Evolutionary conservation across 192 early-diverging fungal genomes (phyloP), one percentile per base, ranked within the genome.

Genomic region (Coemansia sp.): DNA sequence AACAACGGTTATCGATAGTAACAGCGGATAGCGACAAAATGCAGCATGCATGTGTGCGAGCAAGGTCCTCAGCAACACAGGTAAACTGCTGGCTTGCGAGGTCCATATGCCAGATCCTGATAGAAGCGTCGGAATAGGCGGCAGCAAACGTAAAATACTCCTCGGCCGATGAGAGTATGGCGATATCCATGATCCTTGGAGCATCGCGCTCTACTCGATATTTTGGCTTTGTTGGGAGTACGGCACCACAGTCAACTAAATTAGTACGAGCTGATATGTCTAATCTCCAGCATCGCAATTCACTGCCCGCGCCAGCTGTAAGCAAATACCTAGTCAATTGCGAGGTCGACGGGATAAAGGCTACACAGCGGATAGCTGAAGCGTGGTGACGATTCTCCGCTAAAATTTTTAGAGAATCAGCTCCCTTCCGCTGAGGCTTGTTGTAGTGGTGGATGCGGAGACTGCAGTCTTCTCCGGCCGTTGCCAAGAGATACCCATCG

Each of bases 141-240:
- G 91, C 86, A 8, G 86, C 89, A 26, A 93, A 72, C 55, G 90
- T 63, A 67, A 90, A 86, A 16, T 79, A 19, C 3, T 75, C 80
- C 14, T 9, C 6, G 10, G 19, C 3, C 35, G 38, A 40, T 10
- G 17, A 58, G 49, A 85, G 77, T 0, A 89, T 82, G 4, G 85
- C 75, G 1, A 89, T 76, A 61, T 89, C 92, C 94, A 95, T 95
- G 60, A 95, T 90, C 4, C 94, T 76, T 6, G 70, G 30, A 42
- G 58, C 16, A 26, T 55, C 52, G 11, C 52, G 26, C 2, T 55
- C 52, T 3, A 30, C 4, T 30, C 11, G 3, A 30, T 26, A 5
- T 30, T 55, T 55, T 10, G 26, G 26, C 1, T 55, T 55, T 2
- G 26, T 28, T 14, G 52, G 52, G 3, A 55, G 52, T 7, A 35